Base-by-base conservation (phyloP, 2,329 filamentous ascomycete species). In the Gnomoniopsis sp. region DNA sequence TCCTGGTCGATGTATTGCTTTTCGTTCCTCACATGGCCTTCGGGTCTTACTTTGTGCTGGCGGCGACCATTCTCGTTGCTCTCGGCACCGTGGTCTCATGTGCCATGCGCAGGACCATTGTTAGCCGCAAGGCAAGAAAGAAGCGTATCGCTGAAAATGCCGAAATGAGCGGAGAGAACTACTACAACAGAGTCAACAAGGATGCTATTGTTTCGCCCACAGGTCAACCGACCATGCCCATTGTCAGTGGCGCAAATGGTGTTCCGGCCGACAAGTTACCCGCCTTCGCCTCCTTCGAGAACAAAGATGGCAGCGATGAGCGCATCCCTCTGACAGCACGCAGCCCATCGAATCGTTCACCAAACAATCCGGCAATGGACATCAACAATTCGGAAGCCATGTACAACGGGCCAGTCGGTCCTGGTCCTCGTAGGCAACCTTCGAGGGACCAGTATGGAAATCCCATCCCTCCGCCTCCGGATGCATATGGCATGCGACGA, bases 91-190 rank as follows among this genome's bases (percentile, higher is more conserved):
- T 99, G 58, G 87, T 97, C 38, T 93, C 92, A 10, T 99, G 93
- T 71, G 92, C 91, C 22, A 98, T 98, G 92, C 89, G 95, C 64
- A 87, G 93, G 61, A 96, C 93, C 2, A 79, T 98, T 58, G 90
- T 97, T 62, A 90, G 90, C 72, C 86, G 93, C 67, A 97, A 97
- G 77, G 90, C 93, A n/a, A 85, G 93, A 62, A 93, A 95, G 80
- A 91, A 88, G 78, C 86, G 91, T 49, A 96, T 98, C 70, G 91
- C 87, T 2, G 90, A 96, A 72, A 96, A 98, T 70, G 91, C 93
- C 8, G 93, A 98, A 71, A 98, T 98, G 93, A 98, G 90, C 71
- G 93, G 93, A 30, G 87, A 95, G 68, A 95, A 93, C 69, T 97
- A 89, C 71, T 97, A 96, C 74, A 89, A 88, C 67, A 82, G 88